A percentile compares a stretch with the other conserved stretches of the same genome.
These are phyloP conservation scores for Salix exigua DNA, from an alignment of 345 rosid genomes.

Conservation along the genomic window DNA sequence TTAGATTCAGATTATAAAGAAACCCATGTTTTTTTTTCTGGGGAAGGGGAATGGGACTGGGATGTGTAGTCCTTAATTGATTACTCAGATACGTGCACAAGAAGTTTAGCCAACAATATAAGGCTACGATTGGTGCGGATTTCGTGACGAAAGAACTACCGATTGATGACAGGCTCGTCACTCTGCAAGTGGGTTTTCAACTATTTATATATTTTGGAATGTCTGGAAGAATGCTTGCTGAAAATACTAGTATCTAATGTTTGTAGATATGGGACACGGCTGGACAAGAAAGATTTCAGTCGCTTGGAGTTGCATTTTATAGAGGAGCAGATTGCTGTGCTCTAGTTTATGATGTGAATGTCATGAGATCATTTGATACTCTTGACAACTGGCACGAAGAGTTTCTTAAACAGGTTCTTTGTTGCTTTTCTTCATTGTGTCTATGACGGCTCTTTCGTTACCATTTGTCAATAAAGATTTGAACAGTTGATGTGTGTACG, in stretches of 20 bases:
- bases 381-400: conserved; percentile 97
- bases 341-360: conserved; percentile 88
- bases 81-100: conserved; percentile 58
- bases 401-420: conserved; percentile 87
- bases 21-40: background rate
- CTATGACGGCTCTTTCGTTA: background rate
- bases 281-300: conserved; percentile 94
- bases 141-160: conserved; percentile 96
- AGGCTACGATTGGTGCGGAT: conserved; percentile 98
- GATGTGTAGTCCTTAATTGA: conserved; percentile 4
- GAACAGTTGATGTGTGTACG: background rate
- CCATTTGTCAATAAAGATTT: background rate
- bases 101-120: conserved; percentile 92
- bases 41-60: background rate
- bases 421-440: background rate
- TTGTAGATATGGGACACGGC: conserved; percentile 97
- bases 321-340: conserved; percentile 98
- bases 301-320: conserved; percentile 95
- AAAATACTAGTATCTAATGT: background rate
- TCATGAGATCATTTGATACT: conserved; percentile 76
- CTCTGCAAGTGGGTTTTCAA: conserved; percentile 58
- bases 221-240: background rate
- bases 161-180: conserved; percentile 88
- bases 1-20: background rate
- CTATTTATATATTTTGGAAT: background rate